These are phyloP conservation scores for Camelina sativa DNA, from an alignment of 345 rosid species.

Conservation along the genomic window DNA sequence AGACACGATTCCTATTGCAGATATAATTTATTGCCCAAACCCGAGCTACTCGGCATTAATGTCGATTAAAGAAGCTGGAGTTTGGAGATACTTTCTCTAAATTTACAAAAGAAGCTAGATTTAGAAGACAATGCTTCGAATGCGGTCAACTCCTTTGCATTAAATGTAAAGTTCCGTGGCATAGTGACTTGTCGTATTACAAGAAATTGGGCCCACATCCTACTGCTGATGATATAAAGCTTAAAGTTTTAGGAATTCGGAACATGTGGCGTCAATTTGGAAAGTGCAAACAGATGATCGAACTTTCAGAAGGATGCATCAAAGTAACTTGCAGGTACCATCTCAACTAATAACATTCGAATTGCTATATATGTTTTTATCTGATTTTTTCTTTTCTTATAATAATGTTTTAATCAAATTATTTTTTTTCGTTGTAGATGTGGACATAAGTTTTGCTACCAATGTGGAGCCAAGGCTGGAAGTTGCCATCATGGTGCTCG, in stretches of 20 bases:
- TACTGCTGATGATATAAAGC: slow-evolving; percentile 38
- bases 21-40: slow-evolving; percentile 70
- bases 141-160: slow-evolving; percentile 57
- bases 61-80: slow-evolving; percentile 47
- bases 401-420: neutral
- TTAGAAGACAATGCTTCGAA: slow-evolving; percentile 53
- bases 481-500: neutral
- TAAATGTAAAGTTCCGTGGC: slow-evolving; percentile 78
- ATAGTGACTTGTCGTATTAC: slow-evolving; percentile 51
- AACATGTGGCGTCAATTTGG: slow-evolving; percentile 3
- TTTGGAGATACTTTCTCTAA: slow-evolving; percentile 43
- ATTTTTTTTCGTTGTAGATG: slow-evolving; percentile 41
- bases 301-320: neutral
- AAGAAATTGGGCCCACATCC: slow-evolving; percentile 41
- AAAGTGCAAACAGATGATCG: neutral
- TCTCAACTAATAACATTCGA: neutral
- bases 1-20: slow-evolving; percentile 55
- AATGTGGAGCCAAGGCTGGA: slow-evolving; percentile 46
- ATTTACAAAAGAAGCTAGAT: slow-evolving; percentile 38
- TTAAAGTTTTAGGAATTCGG: slow-evolving; percentile 3
- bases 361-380: neutral
- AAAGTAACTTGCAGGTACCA: neutral
- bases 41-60: slow-evolving; percentile 73
- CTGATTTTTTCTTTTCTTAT: neutral
- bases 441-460: slow-evolving; percentile 56